Evolutionary conservation across 768 basidiomycete genomes (phyloP).

Genomic region (Omphalotus guepiniiformis): DNA sequence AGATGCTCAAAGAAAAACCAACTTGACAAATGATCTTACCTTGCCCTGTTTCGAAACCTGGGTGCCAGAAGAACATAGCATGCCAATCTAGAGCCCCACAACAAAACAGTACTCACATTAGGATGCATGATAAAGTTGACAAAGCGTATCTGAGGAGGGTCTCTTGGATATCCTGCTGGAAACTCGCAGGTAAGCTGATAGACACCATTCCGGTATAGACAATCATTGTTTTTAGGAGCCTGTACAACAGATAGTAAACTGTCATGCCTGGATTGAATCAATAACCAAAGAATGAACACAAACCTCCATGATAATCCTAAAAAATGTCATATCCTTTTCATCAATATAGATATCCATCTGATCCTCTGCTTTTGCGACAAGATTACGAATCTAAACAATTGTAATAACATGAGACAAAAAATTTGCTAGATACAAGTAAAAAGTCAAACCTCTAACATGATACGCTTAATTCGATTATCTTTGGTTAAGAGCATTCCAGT

Average conservation of each 20-base stretch:
- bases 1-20: not conserved
- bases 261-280: not conserved
- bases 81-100: not conserved
- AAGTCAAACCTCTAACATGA: conserved; percentile 24
- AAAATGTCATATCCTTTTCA: conserved; percentile 24
- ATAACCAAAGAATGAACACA: not conserved
- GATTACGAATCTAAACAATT: conserved; percentile 15
- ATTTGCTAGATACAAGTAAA: not conserved
- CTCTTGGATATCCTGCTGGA: conserved; percentile 22
- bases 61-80: not conserved
- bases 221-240: conserved; percentile 22
- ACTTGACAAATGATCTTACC: conserved; percentile 2
- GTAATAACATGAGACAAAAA: not conserved
- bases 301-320: conserved; percentile 25
- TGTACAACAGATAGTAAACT: not conserved
- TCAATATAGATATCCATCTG: conserved; percentile 24
- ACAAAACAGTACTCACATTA: conserved; percentile 17
- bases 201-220: conserved; percentile 22
- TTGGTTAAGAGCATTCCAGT: not conserved
- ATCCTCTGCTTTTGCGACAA: conserved; percentile 20
- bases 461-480: conserved; percentile 21
- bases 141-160: conserved; percentile 25
- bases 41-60: conserved; percentile 30
- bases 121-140: conserved; percentile 27
- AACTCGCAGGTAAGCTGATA: conserved; percentile 24